Conservation (phyloP, 1,284 basidiomycete species). For the Schizophyllum amplum region DNA sequence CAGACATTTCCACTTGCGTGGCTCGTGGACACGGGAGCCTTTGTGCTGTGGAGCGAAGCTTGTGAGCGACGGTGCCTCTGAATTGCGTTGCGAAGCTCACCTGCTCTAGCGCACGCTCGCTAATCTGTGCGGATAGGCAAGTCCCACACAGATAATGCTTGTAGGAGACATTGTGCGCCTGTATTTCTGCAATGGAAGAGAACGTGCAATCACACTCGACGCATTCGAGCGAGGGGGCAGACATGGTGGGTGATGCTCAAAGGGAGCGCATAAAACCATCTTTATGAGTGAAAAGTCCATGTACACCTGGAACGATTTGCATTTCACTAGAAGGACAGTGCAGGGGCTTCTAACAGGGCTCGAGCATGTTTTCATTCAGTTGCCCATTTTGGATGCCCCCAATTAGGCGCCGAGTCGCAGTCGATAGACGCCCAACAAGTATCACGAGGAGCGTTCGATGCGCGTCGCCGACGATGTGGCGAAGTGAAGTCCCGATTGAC, state of each 20-base stretch:
- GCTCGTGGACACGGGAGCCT: background rate
- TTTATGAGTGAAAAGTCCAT: no score
- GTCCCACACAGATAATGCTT: background rate
- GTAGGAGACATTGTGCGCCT: background rate
- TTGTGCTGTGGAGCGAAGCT: background rate
- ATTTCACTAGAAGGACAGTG: background rate
- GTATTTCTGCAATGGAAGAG: background rate
- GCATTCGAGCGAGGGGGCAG: background rate
- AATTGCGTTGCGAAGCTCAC: background rate
- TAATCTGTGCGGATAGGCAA: background rate
- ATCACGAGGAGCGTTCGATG: no score
- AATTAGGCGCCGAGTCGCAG: no score
- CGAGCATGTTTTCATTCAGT: no score
- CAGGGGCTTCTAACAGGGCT: no score
- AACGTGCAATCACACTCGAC: background rate
- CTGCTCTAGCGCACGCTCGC: background rate
- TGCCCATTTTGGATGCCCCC: no score
- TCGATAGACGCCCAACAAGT: no score
- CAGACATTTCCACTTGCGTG: background rate
- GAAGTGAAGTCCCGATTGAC: no score
- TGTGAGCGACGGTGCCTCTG: background rate
- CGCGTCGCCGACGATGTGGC: no score
- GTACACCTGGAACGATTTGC: background rate
- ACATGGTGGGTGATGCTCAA: no score
- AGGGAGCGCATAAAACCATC: no score